Conservation (phyloP, 352 stramenopile species). For the Phytopythium vexans region DNA sequence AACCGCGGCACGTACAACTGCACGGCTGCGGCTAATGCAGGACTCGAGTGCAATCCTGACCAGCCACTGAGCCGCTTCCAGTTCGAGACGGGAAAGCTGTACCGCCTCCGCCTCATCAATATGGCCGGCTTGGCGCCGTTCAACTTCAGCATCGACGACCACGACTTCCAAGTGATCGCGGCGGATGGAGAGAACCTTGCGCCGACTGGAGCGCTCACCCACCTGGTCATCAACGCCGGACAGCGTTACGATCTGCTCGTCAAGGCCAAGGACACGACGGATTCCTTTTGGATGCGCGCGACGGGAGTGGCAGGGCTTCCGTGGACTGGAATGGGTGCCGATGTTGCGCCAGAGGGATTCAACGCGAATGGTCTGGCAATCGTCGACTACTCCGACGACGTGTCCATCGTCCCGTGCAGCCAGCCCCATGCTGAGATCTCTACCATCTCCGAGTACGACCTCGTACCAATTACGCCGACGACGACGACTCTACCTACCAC, state of each 20-base stretch:
- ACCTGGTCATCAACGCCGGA: constrained; percentile 27
- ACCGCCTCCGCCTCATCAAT: constrained; percentile 41
- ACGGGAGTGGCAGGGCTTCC: constrained; percentile 20
- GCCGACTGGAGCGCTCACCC: constrained; percentile 25
- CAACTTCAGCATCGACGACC: constrained; percentile 39
- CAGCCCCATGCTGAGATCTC: constrained; percentile 14
- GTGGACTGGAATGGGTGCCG: constrained; percentile 18
- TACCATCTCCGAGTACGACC: constrained; percentile 34
- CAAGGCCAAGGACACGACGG: constrained; percentile 17
- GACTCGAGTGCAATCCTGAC: constrained; percentile 15
- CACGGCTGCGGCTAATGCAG: constrained; percentile 17
- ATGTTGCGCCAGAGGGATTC: constrained; percentile 28
- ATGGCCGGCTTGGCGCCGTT: constrained; percentile 34
- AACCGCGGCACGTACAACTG: constrained; percentile 38
- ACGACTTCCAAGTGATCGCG: constrained; percentile 37
- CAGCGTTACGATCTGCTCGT: constrained; percentile 40
- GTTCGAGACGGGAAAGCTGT: constrained; percentile 29
- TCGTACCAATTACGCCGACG: constrained; percentile 11
- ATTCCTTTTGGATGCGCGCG: constrained; percentile 31
- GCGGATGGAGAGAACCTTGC: constrained; percentile 28
- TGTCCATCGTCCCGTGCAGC: constrained; percentile 17
- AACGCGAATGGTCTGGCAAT: constrained; percentile 33
- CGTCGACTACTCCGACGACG: constrained; percentile 23
- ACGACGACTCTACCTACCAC: constrained; percentile 10
- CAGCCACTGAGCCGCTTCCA: constrained; percentile 21